phyloP scores from a whole-genome alignment of 164 flowering plant genomes.

The Liquidambar formosana region DNA sequence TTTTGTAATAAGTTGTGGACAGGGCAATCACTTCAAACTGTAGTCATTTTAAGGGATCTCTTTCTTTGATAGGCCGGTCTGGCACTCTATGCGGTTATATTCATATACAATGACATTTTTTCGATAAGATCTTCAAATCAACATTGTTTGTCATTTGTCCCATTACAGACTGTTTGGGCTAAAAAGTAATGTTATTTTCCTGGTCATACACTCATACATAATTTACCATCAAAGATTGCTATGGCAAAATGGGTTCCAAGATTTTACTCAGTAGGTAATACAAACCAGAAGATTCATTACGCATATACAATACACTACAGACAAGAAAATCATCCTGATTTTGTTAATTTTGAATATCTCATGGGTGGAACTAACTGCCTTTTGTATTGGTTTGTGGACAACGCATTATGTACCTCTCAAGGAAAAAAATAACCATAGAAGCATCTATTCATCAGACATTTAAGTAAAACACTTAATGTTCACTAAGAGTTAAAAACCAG shows the following conservation, averaged over 20 bases:
- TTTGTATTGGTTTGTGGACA: background rate
- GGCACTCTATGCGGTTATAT: too few relatives aligned
- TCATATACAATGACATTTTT: background rate
- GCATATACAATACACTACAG: background rate
- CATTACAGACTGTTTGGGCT: background rate
- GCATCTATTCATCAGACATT: too few relatives aligned
- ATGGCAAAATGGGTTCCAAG: too few relatives aligned
- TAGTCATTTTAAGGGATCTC: background rate
- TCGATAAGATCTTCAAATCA: background rate
- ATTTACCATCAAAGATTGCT: too few relatives aligned
- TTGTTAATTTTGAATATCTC: background rate
- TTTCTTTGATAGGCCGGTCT: too few relatives aligned
- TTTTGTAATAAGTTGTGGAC: background rate
- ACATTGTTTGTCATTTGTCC: background rate
- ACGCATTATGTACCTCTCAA: too few relatives aligned
- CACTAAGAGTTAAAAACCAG: too few relatives aligned
- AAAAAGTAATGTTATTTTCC: background rate
- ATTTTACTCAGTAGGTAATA: background rate
- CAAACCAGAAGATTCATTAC: background rate
- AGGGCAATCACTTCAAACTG: background rate
- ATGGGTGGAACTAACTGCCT: background rate
- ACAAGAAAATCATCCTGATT: background rate
- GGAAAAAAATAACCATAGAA: too few relatives aligned
- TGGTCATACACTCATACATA: too few relatives aligned
- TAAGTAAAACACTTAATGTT: too few relatives aligned